Evolutionary conservation across 352 stramenopile species (phyloP).

Genomic region (Poterioochromonas sp.): DNA sequence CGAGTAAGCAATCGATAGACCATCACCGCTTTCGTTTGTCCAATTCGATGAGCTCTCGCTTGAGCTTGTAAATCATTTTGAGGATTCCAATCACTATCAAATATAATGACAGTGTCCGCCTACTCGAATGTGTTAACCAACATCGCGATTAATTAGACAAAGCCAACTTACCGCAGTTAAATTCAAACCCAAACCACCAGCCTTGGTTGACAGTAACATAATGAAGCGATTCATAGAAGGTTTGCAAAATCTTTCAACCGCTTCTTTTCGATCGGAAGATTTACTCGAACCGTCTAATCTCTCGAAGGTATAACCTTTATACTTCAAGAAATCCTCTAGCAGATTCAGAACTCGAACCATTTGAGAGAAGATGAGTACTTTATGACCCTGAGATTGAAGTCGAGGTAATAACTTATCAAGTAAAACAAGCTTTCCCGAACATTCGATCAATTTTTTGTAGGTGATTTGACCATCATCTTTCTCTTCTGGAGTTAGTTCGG

Average conservation of each 20-base stretch:
- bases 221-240: conserved; percentile 67
- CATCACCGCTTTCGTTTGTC: conserved; percentile 84
- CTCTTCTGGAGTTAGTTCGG: conserved; percentile 43
- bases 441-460: conserved; percentile 64
- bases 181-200: conserved; percentile 91
- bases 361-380: conserved; percentile 97
- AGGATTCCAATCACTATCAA: conserved; percentile 88
- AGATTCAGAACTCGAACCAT: conserved; percentile 85
- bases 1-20: conserved; percentile 17
- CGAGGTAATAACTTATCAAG: conserved; percentile 97
- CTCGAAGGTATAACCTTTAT: conserved; percentile 82
- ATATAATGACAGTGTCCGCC: background rate
- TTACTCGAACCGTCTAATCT: conserved; percentile 81
- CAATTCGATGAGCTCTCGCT: conserved; percentile 89
- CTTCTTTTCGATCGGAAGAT: conserved; percentile 50
- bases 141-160: background rate
- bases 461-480: conserved; percentile 37
- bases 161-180: conserved; percentile 75
- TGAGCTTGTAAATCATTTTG: conserved; percentile 70
- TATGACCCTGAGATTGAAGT: conserved; percentile 86
- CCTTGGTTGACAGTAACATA: conserved; percentile 95
- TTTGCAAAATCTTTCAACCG: conserved; percentile 63
- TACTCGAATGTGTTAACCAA: background rate
- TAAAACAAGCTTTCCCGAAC: conserved; percentile 94
- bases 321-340: conserved; percentile 91